Percentiles rank a stretch among this genome's conserved stretches.
phyloP scores from a whole-genome alignment of 371 early-diverging fungal genomes.

The Haplosporangium sp. region DNA sequence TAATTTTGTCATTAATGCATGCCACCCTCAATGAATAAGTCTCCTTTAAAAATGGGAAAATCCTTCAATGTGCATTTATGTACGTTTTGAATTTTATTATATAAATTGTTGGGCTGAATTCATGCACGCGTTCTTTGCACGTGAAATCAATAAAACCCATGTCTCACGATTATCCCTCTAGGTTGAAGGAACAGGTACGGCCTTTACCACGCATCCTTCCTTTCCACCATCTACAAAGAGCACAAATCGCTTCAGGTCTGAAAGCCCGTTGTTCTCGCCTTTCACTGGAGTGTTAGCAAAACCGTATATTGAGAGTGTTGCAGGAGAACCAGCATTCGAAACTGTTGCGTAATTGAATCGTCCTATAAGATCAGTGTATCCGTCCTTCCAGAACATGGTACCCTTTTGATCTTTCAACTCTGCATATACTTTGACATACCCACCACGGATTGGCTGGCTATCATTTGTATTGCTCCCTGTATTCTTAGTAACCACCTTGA shows the following conservation, averaged over 20 bases:
- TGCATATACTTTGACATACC: slow-evolving; percentile 73
- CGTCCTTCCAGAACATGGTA: slow-evolving; percentile 71
- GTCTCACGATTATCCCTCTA: background rate
- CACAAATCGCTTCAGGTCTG: slow-evolving; percentile 35
- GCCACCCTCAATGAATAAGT: background rate
- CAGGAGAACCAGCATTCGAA: slow-evolving; percentile 27
- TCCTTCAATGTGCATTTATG: background rate
- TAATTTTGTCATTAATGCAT: slow-evolving; percentile 2
- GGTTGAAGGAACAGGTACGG: slow-evolving; percentile 40
- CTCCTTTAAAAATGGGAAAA: too few relatives aligned
- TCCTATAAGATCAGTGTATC: slow-evolving; percentile 71
- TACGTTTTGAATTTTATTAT: background rate
- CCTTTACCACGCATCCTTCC: slow-evolving; percentile 53
- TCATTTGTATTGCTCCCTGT: slow-evolving; percentile 8
- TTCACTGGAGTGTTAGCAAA: background rate
- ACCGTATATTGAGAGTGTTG: background rate
- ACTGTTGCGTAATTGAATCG: slow-evolving; percentile 70
- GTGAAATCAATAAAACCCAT: background rate
- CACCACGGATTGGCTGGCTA: slow-evolving; percentile 60
- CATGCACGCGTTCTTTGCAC: background rate
- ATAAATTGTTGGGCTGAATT: background rate
- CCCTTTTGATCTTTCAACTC: slow-evolving; percentile 49
- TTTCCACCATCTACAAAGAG: slow-evolving; percentile 53
- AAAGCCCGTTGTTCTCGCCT: slow-evolving; percentile 1
- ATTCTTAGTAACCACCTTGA: slow-evolving; percentile 59